These are phyloP conservation scores for Solanum hybrid DNA, from an alignment of 305 asterid species.

Conservation along the genomic window DNA sequence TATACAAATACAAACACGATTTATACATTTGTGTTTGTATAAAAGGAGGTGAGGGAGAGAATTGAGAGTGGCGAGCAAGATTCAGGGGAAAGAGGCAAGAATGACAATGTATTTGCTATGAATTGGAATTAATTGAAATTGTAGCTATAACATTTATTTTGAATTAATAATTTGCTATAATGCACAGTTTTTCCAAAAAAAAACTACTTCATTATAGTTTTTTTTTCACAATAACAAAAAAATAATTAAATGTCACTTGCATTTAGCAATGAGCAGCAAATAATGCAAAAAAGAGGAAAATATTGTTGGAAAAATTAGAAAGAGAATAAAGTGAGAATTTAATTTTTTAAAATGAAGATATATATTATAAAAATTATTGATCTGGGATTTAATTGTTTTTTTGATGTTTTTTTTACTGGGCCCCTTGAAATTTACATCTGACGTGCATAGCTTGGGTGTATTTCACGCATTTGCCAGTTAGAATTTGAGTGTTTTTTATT, in stretches of 20 bases:
- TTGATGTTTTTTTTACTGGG: not conserved
- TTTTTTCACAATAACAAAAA: too few relatives aligned
- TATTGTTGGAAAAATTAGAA: not conserved
- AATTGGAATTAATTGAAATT: too few relatives aligned
- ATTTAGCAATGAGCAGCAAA: not conserved
- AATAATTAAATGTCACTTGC: not conserved
- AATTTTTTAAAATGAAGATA: not conserved
- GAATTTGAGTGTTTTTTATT: not conserved
- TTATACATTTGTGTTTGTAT: not conserved
- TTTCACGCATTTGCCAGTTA: not conserved
- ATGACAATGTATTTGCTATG: not conserved
- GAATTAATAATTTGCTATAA: not conserved
- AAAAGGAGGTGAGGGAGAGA: not conserved
- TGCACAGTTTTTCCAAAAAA: too few relatives aligned
- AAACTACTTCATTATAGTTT: not conserved
- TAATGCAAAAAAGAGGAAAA: too few relatives aligned
- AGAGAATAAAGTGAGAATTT: not conserved
- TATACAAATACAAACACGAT: too few relatives aligned
- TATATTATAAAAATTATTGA: not conserved
- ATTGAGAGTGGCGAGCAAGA: not conserved
- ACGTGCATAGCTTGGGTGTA: not conserved
- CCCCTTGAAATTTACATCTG: not conserved
- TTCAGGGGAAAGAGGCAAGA: not conserved
- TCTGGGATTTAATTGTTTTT: not conserved
- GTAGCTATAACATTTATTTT: too few relatives aligned